Percentiles rank a stretch among this genome's conserved stretches.
These are phyloP conservation scores for Butyriboletus loyo DNA, from an alignment of 768 basidiomycete genomes.

Conservation along the genomic window DNA sequence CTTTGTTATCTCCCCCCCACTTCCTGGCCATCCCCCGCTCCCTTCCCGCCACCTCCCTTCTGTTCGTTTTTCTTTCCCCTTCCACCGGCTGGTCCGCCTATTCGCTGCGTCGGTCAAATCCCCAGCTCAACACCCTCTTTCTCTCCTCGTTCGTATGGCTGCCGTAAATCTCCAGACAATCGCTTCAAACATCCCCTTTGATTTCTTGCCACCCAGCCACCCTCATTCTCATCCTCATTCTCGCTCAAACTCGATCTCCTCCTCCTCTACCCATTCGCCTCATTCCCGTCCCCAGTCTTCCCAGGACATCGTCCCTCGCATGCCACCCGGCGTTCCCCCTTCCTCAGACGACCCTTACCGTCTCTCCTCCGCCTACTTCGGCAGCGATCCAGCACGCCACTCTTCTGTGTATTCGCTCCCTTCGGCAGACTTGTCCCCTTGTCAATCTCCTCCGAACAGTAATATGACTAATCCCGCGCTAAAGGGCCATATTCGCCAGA, in stretches of 20 bases:
- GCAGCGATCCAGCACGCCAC: conserved; percentile 43
- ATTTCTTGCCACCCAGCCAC: conserved; percentile 61
- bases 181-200: conserved; percentile 63
- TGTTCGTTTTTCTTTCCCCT: conserved; percentile 1
- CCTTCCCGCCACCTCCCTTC: not conserved
- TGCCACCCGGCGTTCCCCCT: conserved; percentile 48
- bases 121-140: conserved; percentile 39
- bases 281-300: conserved; percentile 77
- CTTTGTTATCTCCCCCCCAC: conserved; percentile 4
- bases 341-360: conserved; percentile 71
- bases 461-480: conserved; percentile 72
- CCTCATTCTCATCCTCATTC: conserved; percentile 72
- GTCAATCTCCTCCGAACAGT: conserved; percentile 72
- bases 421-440: conserved; percentile 41
- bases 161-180: conserved; percentile 75
- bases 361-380: conserved; percentile 54
- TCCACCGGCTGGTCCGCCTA: conserved; percentile 57
- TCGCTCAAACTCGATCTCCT: conserved; percentile 75
- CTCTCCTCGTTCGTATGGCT: conserved; percentile 48
- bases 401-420: conserved; percentile 43
- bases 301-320: conserved; percentile 57
- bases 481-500: conserved; percentile 72
- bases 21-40: not conserved
- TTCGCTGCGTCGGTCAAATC: conserved; percentile 31
- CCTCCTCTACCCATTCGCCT: conserved; percentile 68